phyloP scores from a whole-genome alignment of 306 rosid genomes.

The Rosa lucieae region DNA sequence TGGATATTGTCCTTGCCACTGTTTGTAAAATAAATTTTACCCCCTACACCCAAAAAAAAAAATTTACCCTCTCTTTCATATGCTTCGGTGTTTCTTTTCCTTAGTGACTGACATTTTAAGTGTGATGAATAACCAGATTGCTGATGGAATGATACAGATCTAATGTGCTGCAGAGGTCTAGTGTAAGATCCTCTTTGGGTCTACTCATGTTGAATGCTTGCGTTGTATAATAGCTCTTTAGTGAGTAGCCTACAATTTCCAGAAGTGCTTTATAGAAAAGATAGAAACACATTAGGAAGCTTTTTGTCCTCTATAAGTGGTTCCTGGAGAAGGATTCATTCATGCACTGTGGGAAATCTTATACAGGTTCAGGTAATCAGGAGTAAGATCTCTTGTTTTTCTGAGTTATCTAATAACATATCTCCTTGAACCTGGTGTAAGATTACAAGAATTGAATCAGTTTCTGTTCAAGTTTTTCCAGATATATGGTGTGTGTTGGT shows the following conservation, averaged over 20 bases:
- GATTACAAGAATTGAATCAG: background rate
- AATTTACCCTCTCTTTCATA: background rate
- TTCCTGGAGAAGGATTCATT: background rate
- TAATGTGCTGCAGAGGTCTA: background rate
- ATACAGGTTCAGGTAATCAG: background rate
- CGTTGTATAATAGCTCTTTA: background rate
- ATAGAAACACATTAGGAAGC: too few relatives aligned
- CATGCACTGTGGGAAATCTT: background rate
- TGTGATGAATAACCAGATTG: background rate
- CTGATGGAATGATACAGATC: conserved; percentile 5
- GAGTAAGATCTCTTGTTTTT: background rate
- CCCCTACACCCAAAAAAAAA: too few relatives aligned
- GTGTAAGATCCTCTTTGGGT: conserved; percentile 1
- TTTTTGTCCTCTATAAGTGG: background rate
- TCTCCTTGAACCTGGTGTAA: background rate
- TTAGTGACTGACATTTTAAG: conserved; percentile 11
- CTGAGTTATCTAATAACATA: background rate
- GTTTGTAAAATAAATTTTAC: too few relatives aligned
- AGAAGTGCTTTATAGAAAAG: background rate
- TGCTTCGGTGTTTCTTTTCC: conserved; percentile 16
- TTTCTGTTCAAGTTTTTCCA: background rate
- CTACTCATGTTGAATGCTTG: background rate
- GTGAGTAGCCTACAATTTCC: background rate
- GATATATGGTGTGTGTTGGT: background rate
- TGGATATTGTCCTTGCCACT: conserved; percentile 26